phyloP scores from a whole-genome alignment of 1,284 basidiomycete genomes.

The Leccinum pallidistipes region DNA sequence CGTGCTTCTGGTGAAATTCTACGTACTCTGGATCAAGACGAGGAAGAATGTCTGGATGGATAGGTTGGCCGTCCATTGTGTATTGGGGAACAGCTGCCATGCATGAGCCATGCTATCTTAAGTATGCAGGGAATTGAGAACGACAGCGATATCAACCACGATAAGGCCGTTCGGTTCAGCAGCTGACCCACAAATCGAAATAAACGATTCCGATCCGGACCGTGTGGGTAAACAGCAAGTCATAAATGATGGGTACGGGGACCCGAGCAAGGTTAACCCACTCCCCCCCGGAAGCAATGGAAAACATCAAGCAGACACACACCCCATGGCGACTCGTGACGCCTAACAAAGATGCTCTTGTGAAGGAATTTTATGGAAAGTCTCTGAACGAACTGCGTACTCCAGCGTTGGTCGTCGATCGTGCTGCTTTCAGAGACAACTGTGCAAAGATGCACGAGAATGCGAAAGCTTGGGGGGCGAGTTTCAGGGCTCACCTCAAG shows the following conservation, averaged over 20 bases:
- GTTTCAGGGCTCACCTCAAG: constrained; percentile 82
- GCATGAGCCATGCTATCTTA: constrained; percentile 12
- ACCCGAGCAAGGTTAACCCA: neutral
- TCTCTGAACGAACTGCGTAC: constrained; percentile 64
- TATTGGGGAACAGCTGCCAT: constrained; percentile 1
- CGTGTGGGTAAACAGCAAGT: constrained; percentile 1
- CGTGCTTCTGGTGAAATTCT: constrained; percentile 45
- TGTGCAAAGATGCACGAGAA: constrained; percentile 71
- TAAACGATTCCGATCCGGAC: constrained; percentile 12
- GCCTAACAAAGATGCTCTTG: constrained; percentile 56
- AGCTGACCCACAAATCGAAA: constrained; percentile 1
- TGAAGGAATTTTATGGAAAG: constrained; percentile 61
- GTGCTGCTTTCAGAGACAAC: constrained; percentile 66
- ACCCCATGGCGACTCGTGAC: constrained; percentile 48
- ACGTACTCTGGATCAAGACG: constrained; percentile 51
- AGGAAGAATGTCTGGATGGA: constrained; percentile 44
- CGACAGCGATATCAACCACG: neutral
- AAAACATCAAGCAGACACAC: constrained; percentile 41
- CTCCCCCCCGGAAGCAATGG: constrained; percentile 17
- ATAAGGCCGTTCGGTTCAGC: neutral
- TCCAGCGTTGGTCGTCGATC: constrained; percentile 78
- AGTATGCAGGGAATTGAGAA: constrained; percentile 8
- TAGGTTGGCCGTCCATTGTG: constrained; percentile 27
- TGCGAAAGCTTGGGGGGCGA: constrained; percentile 62
- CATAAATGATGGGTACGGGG: constrained; percentile 11